Evolutionary conservation across 805 yeast genomes (phyloP).

Genomic region (Yarrowia sp.): DNA sequence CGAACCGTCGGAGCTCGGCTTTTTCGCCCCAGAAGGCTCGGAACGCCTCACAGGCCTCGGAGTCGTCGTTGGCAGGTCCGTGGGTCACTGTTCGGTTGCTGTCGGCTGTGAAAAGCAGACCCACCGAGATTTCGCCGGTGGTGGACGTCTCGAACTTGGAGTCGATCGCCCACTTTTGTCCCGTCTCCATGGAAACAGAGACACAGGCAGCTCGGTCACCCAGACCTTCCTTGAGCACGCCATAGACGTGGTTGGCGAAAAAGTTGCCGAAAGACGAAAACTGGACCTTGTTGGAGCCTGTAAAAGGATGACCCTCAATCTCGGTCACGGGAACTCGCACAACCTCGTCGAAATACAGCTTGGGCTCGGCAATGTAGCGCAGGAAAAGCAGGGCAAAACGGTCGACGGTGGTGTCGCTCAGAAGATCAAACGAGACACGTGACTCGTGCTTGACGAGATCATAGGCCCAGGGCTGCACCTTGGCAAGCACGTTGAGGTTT

Average conservation of each 20-base stretch:
- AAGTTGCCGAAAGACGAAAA: constrained; percentile 73
- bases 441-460: constrained; percentile 69
- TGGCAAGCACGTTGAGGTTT: constrained; percentile 81
- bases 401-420: constrained; percentile 82
- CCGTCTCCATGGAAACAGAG: constrained; percentile 22
- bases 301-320: constrained; percentile 52
- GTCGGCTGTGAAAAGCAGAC: constrained; percentile 72
- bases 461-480: constrained; percentile 75
- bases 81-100: constrained; percentile 83
- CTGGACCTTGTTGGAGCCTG: constrained; percentile 74
- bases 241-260: constrained; percentile 65
- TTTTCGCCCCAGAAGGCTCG: constrained; percentile 88
- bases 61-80: constrained; percentile 76
- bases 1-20: constrained; percentile 87
- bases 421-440: constrained; percentile 64
- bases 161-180: constrained; percentile 39
- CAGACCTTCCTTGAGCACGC: constrained; percentile 55
- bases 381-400: constrained; percentile 81
- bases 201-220: constrained; percentile 57
- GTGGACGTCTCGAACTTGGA: constrained; percentile 33
- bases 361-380: constrained; percentile 58
- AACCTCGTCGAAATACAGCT: constrained; percentile 68
- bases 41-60: constrained; percentile 68
- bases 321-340: constrained; percentile 58
- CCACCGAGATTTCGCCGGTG: constrained; percentile 53